Base-by-base conservation (phyloP, 2,329 filamentous ascomycete species). In the Diaporthe longicolla region DNA sequence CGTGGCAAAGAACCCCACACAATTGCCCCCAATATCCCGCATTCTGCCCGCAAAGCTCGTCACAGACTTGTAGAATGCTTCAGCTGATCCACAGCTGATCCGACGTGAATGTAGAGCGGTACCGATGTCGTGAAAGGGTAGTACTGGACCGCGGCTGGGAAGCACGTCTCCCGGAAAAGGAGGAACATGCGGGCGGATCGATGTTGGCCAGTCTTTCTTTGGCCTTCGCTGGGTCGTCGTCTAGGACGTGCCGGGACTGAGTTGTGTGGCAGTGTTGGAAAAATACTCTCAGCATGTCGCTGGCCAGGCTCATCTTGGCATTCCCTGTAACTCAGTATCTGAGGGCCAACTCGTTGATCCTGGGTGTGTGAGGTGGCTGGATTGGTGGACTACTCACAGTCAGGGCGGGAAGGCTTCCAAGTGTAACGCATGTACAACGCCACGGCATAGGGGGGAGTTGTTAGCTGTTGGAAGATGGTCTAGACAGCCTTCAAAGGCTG, bases 101-200 rank as follows among this genome's bases (percentile, higher is more conserved):
- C 79, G 6, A 76, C 63, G 35, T 77, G 52, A 10, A 79, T 74
- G 19, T 76, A 79, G 0, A 80, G 32, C 1, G 78, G 77, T 10
- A 76, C 75, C 21, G 66, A 65, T 3, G 74, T 71, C 32, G 17
- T 71, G 57, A 78, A 80, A 4, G 77, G 77, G 52, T 78, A 75
- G 26, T 78, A 76, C 58, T 79, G 78, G 6, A 78, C 15, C 21
- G 78, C 76, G 26, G 78, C 77, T 0, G 77, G 76, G 43, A 78
- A 78, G 19, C 76, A 72, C 1, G 77, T 77, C n/a, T 43, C 4
- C 77, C 75, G 3, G 72, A 45, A 32, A 77, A 77, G 5, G 75
- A 26, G 8, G 43, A 0, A 2, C 8, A n/a, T 1, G 70, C 26
- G 0, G 75, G 73, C 24, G 76, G 75, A 17, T 76, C 40, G n/a